phyloP scores from a whole-genome alignment of 148 eudicot species.

The Spergularia bocconei region DNA sequence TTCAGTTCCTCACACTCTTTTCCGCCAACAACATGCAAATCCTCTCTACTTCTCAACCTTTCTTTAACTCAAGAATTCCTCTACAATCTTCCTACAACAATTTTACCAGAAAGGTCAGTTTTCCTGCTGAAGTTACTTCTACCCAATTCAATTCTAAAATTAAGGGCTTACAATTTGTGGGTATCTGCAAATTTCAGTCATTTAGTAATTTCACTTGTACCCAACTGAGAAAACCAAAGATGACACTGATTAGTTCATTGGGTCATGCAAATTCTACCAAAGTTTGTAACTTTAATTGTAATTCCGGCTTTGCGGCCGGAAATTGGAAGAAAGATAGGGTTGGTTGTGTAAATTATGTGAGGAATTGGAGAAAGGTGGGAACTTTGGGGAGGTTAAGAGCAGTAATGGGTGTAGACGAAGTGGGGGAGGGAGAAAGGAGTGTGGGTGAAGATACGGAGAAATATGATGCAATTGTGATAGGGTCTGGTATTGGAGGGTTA shows the following conservation, averaged over 20 bases:
- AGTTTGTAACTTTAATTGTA: constrained; percentile 11
- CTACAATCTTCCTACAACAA: constrained; percentile 6
- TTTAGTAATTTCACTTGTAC: constrained; percentile 1
- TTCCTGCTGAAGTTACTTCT: neutral
- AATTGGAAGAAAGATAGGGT: constrained; percentile 14
- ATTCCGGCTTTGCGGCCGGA: constrained; percentile 13
- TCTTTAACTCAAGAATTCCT: constrained; percentile 1
- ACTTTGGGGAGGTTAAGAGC: constrained; percentile 34
- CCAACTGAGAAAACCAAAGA: constrained; percentile 7
- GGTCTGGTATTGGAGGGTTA: constrained; percentile 95
- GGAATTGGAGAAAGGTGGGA: constrained; percentile 22
- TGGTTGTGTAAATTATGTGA: constrained; percentile 12
- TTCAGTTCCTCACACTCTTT: neutral
- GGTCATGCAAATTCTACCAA: constrained; percentile 5
- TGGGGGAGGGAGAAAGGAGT: constrained; percentile 25
- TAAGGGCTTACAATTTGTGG: neutral
- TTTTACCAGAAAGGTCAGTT: neutral
- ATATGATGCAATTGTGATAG: constrained; percentile 91
- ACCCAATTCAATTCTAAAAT: constrained; percentile 20
- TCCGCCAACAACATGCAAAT: constrained; percentile 14
- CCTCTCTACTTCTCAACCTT: constrained; percentile 9
- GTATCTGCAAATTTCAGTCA: constrained; percentile 20
- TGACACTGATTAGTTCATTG: neutral
- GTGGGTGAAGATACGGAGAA: constrained; percentile 21
- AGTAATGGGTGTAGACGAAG: constrained; percentile 46